A percentile compares a stretch with the other conserved stretches of the same genome.
Evolutionary conservation across 768 basidiomycete species (phyloP).

Genomic region (Auriscalpium vulgare): DNA sequence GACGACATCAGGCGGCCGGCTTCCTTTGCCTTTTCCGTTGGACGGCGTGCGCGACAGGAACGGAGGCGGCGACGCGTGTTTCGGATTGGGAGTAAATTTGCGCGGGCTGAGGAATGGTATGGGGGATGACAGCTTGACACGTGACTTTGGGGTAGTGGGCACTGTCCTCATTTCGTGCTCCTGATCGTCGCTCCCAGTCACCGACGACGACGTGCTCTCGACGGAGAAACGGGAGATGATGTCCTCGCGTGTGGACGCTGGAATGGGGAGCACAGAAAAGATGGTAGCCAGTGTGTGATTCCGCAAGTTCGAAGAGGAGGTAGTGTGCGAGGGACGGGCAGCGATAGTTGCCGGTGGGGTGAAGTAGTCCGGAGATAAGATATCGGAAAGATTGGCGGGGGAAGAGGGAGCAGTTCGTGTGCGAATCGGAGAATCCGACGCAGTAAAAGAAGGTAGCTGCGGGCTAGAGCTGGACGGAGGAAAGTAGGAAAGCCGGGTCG

Average conservation of each 20-base stretch:
- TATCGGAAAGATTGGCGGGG: neutral
- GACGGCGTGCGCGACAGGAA: neutral
- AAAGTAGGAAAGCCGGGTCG: slow-evolving; percentile 25
- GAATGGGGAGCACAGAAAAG: slow-evolving; percentile 12
- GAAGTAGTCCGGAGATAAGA: neutral
- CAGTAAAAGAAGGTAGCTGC: neutral
- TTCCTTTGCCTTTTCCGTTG: neutral
- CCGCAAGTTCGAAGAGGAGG: slow-evolving; percentile 1
- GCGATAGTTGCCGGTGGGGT: neutral
- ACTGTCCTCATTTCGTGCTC: slow-evolving; percentile 12
- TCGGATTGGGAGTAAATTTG: neutral
- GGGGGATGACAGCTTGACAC: neutral
- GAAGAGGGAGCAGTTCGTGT: neutral
- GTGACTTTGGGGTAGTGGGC: slow-evolving; percentile 4
- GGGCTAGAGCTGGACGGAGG: slow-evolving; percentile 15
- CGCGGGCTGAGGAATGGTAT: neutral
- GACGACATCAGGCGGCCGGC: neutral
- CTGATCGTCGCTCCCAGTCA: slow-evolving; percentile 8
- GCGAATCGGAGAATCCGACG: neutral
- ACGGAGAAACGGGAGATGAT: slow-evolving; percentile 15
- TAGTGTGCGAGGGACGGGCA: neutral
- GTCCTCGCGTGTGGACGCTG: slow-evolving; percentile 13
- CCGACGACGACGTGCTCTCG: slow-evolving; percentile 11
- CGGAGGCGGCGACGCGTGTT: neutral
- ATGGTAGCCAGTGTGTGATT: slow-evolving; percentile 9